A percentile compares a stretch with the other conserved stretches of the same genome.
Conservation (phyloP, 306 rosid genomes). For the apple (Malus domestica) region ASM211411v1 NC_041795.1:30361501-30362000, state of each 20-base stretch:
- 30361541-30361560: constrained; percentile 38
- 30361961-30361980: constrained; percentile 6
- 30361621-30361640: constrained; percentile 20
- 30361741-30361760: not conserved
- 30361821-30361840: constrained; percentile 37
- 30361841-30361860: constrained; percentile 21
- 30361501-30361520: constrained; percentile 44
- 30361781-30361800: not conserved
- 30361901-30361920: constrained; percentile 16
- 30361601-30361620: constrained; percentile 51
- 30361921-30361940: not conserved
- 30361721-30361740: not conserved
- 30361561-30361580: constrained; percentile 50
- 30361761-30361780: not conserved
- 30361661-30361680: constrained; percentile 67
- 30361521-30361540: constrained; percentile 25
- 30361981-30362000: constrained; percentile 34
- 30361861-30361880: constrained; percentile 6
- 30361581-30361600: constrained; percentile 76
- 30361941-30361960: constrained; percentile 47
- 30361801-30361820: constrained; percentile 23
- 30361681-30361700: constrained; percentile 59
- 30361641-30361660: constrained; percentile 23
- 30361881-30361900: constrained; percentile 30
- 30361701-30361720: constrained; percentile 58